phyloP scores from a whole-genome alignment of 169 alveolate genomes.

The Eimeria sp. region DNA sequence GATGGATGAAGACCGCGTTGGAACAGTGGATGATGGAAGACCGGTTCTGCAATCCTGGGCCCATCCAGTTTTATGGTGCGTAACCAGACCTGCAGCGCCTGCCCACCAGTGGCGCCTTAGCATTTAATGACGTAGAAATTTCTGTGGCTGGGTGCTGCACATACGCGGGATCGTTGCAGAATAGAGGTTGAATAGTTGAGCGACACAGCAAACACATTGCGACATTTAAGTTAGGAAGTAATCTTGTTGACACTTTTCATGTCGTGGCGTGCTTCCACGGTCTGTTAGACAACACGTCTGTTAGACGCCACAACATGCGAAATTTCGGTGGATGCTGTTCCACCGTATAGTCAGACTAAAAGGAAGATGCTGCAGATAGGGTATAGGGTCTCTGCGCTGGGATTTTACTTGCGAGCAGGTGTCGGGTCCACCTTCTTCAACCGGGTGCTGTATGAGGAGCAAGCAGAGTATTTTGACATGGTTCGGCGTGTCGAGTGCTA shows the following conservation, averaged over 20 bases:
- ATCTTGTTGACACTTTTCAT: not conserved
- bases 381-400: too few species aligned
- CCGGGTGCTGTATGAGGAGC: constrained; percentile 93
- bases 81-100: not conserved
- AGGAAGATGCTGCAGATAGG: not conserved
- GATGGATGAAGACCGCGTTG: constrained; percentile 82
- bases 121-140: not conserved
- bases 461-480: constrained; percentile 94
- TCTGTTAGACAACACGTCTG: not conserved
- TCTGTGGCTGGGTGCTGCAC: not conserved
- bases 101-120: not conserved
- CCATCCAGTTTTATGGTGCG: constrained; percentile 96
- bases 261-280: not conserved
- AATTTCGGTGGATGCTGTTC: not conserved
- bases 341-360: not conserved
- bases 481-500: constrained; percentile 93
- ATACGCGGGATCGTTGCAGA: not conserved
- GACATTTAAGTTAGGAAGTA: not conserved
- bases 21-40: constrained; percentile 96
- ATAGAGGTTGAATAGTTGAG: not conserved
- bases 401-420: constrained; percentile 89
- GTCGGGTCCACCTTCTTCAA: constrained; percentile 91
- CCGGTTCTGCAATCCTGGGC: constrained; percentile 98
- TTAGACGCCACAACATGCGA: not conserved
- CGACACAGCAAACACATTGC: not conserved